Evolutionary conservation across 2,329 filamentous ascomycete genomes (phyloP).

Genomic region (Cylindrodendrum hubeiense): DNA sequence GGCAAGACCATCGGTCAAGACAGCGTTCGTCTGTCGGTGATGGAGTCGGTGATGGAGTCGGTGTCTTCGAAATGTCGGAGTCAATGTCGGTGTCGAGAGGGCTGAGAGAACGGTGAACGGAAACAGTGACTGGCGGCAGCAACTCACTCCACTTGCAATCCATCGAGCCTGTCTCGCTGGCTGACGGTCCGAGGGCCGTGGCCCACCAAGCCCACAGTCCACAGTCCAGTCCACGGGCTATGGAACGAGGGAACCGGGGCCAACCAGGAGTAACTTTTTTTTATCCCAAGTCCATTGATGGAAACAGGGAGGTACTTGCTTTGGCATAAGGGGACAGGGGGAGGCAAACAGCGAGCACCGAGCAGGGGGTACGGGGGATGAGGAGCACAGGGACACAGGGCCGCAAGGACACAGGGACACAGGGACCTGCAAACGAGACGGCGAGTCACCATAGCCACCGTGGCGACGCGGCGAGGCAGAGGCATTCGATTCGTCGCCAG

Average conservation of each 20-base stretch:
- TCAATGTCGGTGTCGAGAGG: conserved; percentile 44
- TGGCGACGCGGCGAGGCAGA: conserved; percentile 16
- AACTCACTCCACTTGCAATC: conserved; percentile 36
- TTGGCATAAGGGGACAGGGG: not conserved
- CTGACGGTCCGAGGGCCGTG: conserved; percentile 35
- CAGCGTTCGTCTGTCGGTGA: conserved; percentile 33
- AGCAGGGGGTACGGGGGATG: not conserved
- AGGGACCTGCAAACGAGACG: conserved; percentile 17
- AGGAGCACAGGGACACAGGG: conserved; percentile 1
- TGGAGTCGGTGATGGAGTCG: conserved; percentile 40
- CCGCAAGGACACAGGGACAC: no score
- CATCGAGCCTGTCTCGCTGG: conserved; percentile 37
- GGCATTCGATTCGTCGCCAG: conserved; percentile 14
- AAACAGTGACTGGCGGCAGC: conserved; percentile 24
- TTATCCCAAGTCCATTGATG: conserved; percentile 10
- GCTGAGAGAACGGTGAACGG: conserved; percentile 36
- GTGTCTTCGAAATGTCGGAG: conserved; percentile 40
- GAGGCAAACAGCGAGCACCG: not conserved
- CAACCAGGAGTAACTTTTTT: not conserved
- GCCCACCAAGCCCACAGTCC: conserved; percentile 26
- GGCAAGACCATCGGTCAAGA: conserved; percentile 42
- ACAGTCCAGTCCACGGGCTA: conserved; percentile 13
- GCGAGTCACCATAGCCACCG: conserved; percentile 11
- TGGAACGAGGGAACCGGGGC: conserved; percentile 32
- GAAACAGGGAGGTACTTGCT: conserved; percentile 10